Evolutionary conservation across 108 stramenopile genomes (phyloP).

Genomic region (Pseudonitzschia pungens): DNA sequence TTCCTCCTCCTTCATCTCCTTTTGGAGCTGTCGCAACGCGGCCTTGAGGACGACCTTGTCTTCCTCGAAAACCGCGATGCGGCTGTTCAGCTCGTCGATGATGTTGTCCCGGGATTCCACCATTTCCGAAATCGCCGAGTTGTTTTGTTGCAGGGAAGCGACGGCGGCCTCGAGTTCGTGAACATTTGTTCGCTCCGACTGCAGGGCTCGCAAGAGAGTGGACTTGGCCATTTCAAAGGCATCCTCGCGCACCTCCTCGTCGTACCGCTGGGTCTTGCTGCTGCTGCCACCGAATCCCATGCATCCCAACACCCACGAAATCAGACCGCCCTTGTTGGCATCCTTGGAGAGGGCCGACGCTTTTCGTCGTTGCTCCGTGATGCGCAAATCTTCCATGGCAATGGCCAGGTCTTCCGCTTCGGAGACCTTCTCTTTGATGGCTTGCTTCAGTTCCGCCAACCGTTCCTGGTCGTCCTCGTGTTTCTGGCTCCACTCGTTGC

Average conservation of each 20-base stretch:
- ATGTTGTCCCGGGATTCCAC: conserved; percentile 66
- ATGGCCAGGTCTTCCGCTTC: conserved; percentile 60
- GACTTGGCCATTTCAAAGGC: conserved; percentile 68
- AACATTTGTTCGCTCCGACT: conserved; percentile 70
- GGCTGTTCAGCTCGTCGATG: conserved; percentile 80
- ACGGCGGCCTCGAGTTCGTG: conserved; percentile 71
- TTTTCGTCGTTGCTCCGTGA: conserved; percentile 35
- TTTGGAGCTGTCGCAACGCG: conserved; percentile 77
- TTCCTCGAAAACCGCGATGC: conserved; percentile 84
- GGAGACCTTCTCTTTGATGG: conserved; percentile 48
- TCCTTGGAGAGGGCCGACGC: background rate
- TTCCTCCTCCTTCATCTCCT: conserved; percentile 83
- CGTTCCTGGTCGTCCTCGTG: conserved; percentile 33
- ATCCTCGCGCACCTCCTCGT: conserved; percentile 28
- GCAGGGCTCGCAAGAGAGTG: conserved; percentile 69
- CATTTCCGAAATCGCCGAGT: conserved; percentile 79
- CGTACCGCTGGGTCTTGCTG: conserved; percentile 7
- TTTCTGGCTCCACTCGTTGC: conserved; percentile 32
- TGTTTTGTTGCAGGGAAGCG: conserved; percentile 63
- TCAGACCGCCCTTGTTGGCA: conserved; percentile 22
- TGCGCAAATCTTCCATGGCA: conserved; percentile 40
- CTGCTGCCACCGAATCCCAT: conserved; percentile 20
- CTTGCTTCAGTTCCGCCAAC: conserved; percentile 32
- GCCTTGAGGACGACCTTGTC: conserved; percentile 86
- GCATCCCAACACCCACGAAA: conserved; percentile 39